Evolutionary conservation across 148 eudicot genomes (phyloP).

Genomic region (Hydrangea macrophylla): DNA sequence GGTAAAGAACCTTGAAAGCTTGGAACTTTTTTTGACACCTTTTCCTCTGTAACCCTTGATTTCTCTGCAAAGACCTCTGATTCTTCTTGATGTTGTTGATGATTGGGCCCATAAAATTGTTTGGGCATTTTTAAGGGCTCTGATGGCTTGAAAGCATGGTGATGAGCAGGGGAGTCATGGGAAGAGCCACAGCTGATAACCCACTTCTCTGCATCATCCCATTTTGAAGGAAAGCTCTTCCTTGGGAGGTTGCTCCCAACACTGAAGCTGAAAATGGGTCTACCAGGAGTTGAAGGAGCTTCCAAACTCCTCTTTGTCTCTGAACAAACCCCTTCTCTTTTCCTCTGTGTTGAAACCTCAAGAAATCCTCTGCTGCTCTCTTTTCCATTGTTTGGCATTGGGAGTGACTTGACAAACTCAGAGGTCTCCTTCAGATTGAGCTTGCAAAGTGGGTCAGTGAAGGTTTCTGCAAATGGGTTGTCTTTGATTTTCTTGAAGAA

Average conservation of each 20-base stretch:
- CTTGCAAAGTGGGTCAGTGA: conserved; percentile 66
- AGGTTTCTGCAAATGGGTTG: conserved; percentile 58
- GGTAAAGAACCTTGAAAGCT: conserved; percentile 27
- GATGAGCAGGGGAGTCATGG: conserved; percentile 57
- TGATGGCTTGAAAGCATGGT: conserved; percentile 14
- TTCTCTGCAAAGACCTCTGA: conserved; percentile 51
- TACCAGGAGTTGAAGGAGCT: conserved; percentile 69
- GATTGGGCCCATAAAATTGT: conserved; percentile 28
- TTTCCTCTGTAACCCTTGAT: conserved; percentile 47
- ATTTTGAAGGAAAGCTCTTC: conserved; percentile 70
- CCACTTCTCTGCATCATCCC: conserved; percentile 97
- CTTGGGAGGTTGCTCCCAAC: conserved; percentile 37
- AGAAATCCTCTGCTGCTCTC: conserved; percentile 17
- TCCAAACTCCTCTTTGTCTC: conserved; percentile 35
- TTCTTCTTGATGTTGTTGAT: conserved; percentile 29
- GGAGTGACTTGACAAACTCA: conserved; percentile 72
- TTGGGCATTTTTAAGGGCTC: conserved; percentile 18
- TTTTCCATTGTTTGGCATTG: conserved; percentile 29
- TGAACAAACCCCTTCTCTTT: conserved; percentile 31
- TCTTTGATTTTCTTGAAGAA: conserved; percentile 21
- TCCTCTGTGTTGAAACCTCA: conserved; percentile 36
- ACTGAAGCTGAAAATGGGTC: conserved; percentile 78
- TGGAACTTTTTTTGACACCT: conserved; percentile 28
- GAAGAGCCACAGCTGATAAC: conserved; percentile 31
- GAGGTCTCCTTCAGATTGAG: conserved; percentile 67